These are phyloP conservation scores for Cryptococcus neoformans DNA, from an alignment of 1,284 basidiomycete species.

Conservation along the genomic window DNA sequence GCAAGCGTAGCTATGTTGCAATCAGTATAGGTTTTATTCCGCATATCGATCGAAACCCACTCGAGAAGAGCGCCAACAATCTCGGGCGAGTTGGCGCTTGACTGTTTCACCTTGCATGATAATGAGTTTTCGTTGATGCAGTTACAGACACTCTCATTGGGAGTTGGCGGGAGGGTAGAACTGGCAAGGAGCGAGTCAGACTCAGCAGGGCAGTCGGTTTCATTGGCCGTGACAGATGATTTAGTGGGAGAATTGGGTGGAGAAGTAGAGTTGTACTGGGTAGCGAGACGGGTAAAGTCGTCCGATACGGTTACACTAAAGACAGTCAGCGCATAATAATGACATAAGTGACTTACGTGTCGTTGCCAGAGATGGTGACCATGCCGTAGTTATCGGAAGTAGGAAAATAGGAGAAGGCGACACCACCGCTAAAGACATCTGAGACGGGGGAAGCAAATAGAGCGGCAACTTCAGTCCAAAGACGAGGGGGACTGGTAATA, in stretches of 20 bases:
- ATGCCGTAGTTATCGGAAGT: slow-evolving; percentile 77
- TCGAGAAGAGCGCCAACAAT: slow-evolving; percentile 65
- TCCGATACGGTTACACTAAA: slow-evolving; percentile 32
- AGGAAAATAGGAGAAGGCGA: slow-evolving; percentile 77
- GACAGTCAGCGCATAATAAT: not conserved
- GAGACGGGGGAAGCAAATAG: slow-evolving; percentile 70
- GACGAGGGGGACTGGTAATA: slow-evolving; percentile 60
- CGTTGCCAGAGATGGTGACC: slow-evolving; percentile 61
- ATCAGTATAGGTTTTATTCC: not conserved
- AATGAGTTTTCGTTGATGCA: slow-evolving; percentile 65
- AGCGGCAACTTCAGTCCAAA: slow-evolving; percentile 76
- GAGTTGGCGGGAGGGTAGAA: slow-evolving; percentile 73
- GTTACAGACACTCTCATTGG: slow-evolving; percentile 70
- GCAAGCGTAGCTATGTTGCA: slow-evolving; percentile 58
- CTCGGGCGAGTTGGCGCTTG: slow-evolving; percentile 61
- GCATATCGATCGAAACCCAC: slow-evolving; percentile 20
- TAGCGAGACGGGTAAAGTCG: slow-evolving; percentile 64
- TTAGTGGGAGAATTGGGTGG: slow-evolving; percentile 64
- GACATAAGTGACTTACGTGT: slow-evolving; percentile 30
- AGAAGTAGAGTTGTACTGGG: slow-evolving; percentile 60
- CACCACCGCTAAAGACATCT: slow-evolving; percentile 77
- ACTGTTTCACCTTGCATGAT: slow-evolving; percentile 67
- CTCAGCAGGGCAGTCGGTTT: slow-evolving; percentile 61
- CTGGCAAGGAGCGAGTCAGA: slow-evolving; percentile 64
- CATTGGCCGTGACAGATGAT: slow-evolving; percentile 55